A percentile compares a stretch with the other conserved stretches of the same genome.
phyloP scores from a whole-genome alignment of 192 early-diverging fungal species.

The Linderina pennispora region DNA sequence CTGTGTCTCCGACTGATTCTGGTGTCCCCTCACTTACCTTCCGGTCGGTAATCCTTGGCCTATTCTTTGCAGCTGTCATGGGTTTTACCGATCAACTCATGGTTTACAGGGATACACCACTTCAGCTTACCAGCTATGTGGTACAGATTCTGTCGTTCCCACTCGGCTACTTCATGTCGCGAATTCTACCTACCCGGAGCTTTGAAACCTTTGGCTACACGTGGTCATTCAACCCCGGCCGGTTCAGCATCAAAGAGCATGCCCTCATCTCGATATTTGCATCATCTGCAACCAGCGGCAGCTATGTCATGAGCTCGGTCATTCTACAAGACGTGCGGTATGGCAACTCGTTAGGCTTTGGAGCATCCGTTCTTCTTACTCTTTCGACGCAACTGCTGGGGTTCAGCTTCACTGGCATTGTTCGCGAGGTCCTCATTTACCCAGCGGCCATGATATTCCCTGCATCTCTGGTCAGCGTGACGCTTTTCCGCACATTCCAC shows the following conservation, averaged over 20 bases:
- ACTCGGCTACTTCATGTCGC: neutral
- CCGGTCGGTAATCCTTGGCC: conserved; percentile 54
- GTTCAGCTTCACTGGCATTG: conserved; percentile 50
- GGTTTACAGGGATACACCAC: conserved; percentile 23
- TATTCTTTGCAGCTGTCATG: conserved; percentile 49
- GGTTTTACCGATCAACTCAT: conserved; percentile 40
- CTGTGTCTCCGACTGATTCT: conserved; percentile 29
- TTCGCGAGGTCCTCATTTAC: conserved; percentile 47
- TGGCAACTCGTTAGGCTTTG: conserved; percentile 47
- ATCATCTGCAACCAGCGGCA: conserved; percentile 49
- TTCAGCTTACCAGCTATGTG: conserved; percentile 11
- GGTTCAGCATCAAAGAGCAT: conserved; percentile 57
- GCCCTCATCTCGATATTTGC: conserved; percentile 66
- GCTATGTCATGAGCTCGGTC: conserved; percentile 56
- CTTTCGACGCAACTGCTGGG: conserved; percentile 56
- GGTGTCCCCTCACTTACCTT: conserved; percentile 53
- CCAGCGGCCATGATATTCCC: conserved; percentile 55
- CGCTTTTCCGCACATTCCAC: conserved; percentile 42
- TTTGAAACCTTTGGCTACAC: conserved; percentile 15
- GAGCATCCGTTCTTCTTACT: conserved; percentile 52
- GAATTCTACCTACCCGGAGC: conserved; percentile 4
- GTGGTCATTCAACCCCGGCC: conserved; percentile 48
- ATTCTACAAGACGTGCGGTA: conserved; percentile 51
- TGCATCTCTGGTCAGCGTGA: conserved; percentile 38
- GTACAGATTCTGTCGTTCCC: conserved; percentile 5